phyloP scores from a whole-genome alignment of 768 basidiomycete genomes.

The Agaricus blazei region DNA sequence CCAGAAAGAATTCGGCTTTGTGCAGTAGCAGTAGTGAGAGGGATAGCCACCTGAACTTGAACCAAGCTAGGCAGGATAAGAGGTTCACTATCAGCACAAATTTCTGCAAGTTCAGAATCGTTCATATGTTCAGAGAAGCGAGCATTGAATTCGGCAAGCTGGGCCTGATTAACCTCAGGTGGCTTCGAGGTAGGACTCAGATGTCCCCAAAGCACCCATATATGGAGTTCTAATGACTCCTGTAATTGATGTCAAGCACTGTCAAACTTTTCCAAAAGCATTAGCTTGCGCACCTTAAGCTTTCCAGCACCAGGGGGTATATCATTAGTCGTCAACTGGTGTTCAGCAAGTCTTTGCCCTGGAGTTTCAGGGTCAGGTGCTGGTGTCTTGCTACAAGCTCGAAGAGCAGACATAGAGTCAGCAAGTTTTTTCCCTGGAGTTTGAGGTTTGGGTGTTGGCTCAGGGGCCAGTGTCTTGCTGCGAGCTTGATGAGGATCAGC shows the following conservation, averaged over 20 bases:
- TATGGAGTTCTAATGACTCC: conserved; percentile 11
- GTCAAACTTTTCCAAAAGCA: not conserved
- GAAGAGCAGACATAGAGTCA: too few species aligned
- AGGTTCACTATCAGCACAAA: not conserved
- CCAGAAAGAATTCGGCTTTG: conserved; percentile 2
- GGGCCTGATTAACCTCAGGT: not conserved
- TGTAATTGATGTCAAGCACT: not conserved
- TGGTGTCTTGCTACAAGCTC: too few species aligned
- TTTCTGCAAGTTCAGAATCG: not conserved
- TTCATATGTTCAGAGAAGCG: not conserved
- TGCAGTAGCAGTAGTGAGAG: not conserved
- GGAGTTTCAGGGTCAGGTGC: not conserved
- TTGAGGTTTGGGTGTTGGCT: not conserved
- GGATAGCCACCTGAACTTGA: conserved; percentile 4
- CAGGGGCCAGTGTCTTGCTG: too few species aligned
- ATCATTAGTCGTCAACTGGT: not conserved
- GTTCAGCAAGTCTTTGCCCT: not conserved
- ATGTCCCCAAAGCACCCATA: conserved; percentile 8
- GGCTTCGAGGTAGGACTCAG: conserved; percentile 9
- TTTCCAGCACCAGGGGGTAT: not conserved
- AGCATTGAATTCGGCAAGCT: not conserved
- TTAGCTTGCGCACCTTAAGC: not conserved
- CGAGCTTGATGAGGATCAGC: too few species aligned
- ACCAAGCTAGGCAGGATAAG: conserved; percentile 7
- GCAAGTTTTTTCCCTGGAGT: not conserved